Evolutionary conservation across 805 yeast species (phyloP), one percentile per base, ranked within the genome.

Genomic region (Limtongozyma cylindracea): DNA sequence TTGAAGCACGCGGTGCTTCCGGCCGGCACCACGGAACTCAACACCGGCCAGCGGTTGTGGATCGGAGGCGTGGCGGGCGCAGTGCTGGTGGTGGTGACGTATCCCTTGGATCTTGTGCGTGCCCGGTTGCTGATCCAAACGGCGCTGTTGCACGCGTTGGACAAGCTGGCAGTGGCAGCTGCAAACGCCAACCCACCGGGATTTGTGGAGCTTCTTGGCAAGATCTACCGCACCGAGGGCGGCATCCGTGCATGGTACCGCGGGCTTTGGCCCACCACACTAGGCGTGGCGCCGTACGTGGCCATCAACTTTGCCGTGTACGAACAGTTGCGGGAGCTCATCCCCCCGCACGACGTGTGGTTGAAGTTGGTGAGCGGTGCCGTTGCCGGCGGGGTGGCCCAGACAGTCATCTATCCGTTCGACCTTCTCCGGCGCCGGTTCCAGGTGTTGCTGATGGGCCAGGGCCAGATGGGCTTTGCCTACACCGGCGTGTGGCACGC

Each of bases 221-320:
- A 53, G 10, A 77, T 80, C 11, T 76, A 73, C 43, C 34, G 32
- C 10, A 57, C 54, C 10, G 98, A 84, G 45, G 96, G 96, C 17
- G 93, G 94, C 0, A 12, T 77, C 6, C 28, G 38, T 2, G 91
- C 80, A 0, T 49, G 84, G 10, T 84, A 76, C 39, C 54, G 82
- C 23, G 98, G 98, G 3, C 52, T 82, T 8, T 50, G 69, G 28
- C 93, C 96, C n/a, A 84, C 96, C 0, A 64, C 82, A 2, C 45
- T 76, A 25, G 95, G 96, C 2, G 94, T 88, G 11, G 95, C 93
- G 2, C 95, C 96, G 1, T 88, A 82, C 37, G 94, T 78, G 16
- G 93, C 93, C 4, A 59, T 84, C 23, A 84, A 82, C 44, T 84
- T 84, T 39, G 71, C 93, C 3, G 65, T 78, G 20, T 84, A 82